Percentiles rank a stretch among this genome's conserved stretches.
These are phyloP conservation scores for Psidium friedrichsthalianum DNA, from an alignment of 345 rosid genomes.

Conservation along the genomic window DNA sequence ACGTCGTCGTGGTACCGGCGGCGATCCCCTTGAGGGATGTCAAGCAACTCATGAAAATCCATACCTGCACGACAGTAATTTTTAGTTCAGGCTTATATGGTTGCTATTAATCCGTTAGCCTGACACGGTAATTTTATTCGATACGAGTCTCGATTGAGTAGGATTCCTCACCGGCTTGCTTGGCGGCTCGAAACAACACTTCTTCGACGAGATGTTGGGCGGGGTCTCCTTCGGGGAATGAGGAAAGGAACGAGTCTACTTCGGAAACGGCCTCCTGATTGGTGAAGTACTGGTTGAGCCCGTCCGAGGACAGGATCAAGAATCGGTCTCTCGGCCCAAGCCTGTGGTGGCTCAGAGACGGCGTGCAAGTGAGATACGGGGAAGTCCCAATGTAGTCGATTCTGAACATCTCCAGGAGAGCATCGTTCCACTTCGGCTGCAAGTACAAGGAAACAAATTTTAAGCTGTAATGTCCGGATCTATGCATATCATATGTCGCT, in stretches of 20 bases:
- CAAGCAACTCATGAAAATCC: slow-evolving; percentile 78
- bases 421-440: slow-evolving; percentile 89
- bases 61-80: slow-evolving; percentile 34
- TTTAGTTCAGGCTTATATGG: not conserved
- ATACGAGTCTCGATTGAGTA: not conserved
- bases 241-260: slow-evolving; percentile 60
- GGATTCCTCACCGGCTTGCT: slow-evolving; percentile 55
- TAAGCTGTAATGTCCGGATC: not conserved
- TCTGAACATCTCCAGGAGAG: slow-evolving; percentile 72
- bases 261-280: slow-evolving; percentile 72
- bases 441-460: not conserved
- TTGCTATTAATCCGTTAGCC: not conserved
- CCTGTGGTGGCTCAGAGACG: slow-evolving; percentile 69
- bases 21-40: slow-evolving; percentile 87
- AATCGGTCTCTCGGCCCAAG: slow-evolving; percentile 60
- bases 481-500: not conserved
- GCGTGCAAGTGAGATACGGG: slow-evolving; percentile 70
- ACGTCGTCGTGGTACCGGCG: slow-evolving; percentile 90
- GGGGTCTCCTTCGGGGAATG: slow-evolving; percentile 90
- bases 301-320: slow-evolving; percentile 78
- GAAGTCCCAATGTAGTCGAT: slow-evolving; percentile 67
- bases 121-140: not conserved
- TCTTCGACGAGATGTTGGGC: slow-evolving; percentile 87
- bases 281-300: slow-evolving; percentile 77
- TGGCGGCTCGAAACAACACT: slow-evolving; percentile 81